A percentile compares a stretch with the other conserved stretches of the same genome.
phyloP scores from a whole-genome alignment of 805 yeast genomes.

The Limtongia smithiae region DNA sequence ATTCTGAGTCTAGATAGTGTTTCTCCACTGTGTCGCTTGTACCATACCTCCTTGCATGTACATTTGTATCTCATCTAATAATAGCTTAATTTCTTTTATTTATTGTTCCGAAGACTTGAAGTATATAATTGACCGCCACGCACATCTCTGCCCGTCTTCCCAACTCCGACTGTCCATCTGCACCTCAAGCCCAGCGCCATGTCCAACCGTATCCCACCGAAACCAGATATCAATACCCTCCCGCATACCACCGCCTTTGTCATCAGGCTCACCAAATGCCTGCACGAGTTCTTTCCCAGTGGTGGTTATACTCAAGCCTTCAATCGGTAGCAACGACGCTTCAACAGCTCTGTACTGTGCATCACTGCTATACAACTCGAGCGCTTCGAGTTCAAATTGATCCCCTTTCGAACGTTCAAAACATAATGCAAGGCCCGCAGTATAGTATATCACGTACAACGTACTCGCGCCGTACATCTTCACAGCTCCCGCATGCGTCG shows the following conservation, averaged over 20 bases:
- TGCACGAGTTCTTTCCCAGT: constrained; percentile 8
- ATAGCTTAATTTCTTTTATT: background rate
- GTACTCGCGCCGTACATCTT: constrained; percentile 10
- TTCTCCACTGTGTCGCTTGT: background rate
- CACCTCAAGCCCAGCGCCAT: constrained; percentile 7
- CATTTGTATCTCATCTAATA: background rate
- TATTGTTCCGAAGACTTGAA: background rate
- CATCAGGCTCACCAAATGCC: constrained; percentile 13
- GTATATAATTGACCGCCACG: constrained; percentile 13
- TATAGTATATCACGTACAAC: constrained; percentile 5
- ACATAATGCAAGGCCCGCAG: constrained; percentile 3
- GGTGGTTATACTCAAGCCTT: background rate
- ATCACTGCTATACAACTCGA: constrained; percentile 13
- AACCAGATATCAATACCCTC: constrained; percentile 19
- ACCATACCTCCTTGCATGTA: background rate
- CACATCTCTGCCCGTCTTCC: constrained; percentile 13
- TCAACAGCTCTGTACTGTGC: background rate
- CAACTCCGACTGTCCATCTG: constrained; percentile 14
- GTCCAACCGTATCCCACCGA: constrained; percentile 9
- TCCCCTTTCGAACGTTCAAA: background rate
- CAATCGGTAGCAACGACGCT: constrained; percentile 6
- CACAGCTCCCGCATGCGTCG: too few relatives aligned
- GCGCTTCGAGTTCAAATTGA: constrained; percentile 1
- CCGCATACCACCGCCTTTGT: constrained; percentile 19
- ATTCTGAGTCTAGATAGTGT: constrained; percentile 11